Percentiles rank a stretch among this genome's conserved stretches.
These are phyloP conservation scores for Phallus indusiatus DNA, from an alignment of 768 basidiomycete genomes.

Conservation along the genomic window DNA sequence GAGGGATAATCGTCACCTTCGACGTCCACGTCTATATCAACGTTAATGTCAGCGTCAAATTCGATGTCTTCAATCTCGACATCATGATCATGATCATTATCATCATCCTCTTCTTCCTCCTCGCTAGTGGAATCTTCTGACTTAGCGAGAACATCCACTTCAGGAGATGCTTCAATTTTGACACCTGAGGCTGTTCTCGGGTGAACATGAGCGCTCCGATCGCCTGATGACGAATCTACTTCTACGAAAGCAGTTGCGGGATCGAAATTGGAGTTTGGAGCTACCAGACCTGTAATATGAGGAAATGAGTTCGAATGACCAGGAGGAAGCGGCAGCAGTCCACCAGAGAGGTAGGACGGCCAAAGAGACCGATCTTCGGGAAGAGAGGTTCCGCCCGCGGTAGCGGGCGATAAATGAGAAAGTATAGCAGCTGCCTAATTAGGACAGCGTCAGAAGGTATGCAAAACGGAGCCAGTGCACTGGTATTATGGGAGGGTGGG, in stretches of 20 bases:
- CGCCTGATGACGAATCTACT: neutral
- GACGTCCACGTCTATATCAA: neutral
- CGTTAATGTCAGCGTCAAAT: neutral
- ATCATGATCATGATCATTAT: neutral
- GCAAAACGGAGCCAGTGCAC: neutral
- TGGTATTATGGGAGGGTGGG: neutral
- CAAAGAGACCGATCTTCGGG: slow-evolving; percentile 93
- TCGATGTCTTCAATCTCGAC: neutral
- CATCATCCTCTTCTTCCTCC: neutral
- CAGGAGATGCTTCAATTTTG: neutral
- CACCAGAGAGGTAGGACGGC: slow-evolving; percentile 66
- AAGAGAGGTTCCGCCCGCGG: slow-evolving; percentile 55
- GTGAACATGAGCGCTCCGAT: neutral
- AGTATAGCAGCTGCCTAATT: slow-evolving; percentile 86
- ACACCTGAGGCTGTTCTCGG: neutral
- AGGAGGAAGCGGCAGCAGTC: slow-evolving; percentile 6
- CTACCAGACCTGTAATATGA: neutral
- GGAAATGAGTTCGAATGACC: neutral
- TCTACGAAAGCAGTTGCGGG: neutral
- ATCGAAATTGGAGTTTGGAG: too few species aligned
- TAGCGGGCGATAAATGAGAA: slow-evolving; percentile 68
- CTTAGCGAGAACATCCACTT: neutral
- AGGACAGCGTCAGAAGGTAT: neutral
- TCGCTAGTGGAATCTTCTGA: neutral
- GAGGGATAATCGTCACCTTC: neutral